These are phyloP conservation scores for Globisporangium nagaii DNA, from an alignment of 352 stramenopile genomes.

Conservation along the genomic window DNA sequence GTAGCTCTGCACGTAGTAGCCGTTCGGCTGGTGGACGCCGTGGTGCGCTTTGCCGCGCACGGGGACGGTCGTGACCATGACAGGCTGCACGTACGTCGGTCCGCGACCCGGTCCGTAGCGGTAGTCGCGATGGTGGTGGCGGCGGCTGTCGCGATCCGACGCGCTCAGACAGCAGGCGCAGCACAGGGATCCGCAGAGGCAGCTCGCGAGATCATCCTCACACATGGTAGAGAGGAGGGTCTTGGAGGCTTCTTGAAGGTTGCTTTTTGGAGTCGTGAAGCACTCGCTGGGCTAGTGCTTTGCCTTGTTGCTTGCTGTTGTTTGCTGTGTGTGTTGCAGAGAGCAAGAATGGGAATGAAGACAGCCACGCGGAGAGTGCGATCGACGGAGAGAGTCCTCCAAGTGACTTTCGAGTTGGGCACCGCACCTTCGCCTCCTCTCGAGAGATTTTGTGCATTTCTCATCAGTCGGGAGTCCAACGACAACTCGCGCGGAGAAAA, in stretches of 20 bases:
- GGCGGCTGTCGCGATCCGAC: slow-evolving; percentile 12
- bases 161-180: slow-evolving; percentile 12
- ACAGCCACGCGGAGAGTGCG: not conserved
- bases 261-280: not conserved
- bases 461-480: slow-evolving; percentile 8
- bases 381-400: not conserved
- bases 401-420: too few relatives aligned
- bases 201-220: slow-evolving; percentile 26
- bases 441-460: not conserved
- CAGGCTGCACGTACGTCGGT: slow-evolving; percentile 32
- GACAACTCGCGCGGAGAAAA: not conserved
- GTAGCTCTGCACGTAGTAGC: slow-evolving; percentile 9
- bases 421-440: not conserved
- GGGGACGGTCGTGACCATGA: slow-evolving; percentile 14
- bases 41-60: not conserved
- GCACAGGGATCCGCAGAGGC: slow-evolving; percentile 24
- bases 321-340: not conserved
- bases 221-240: slow-evolving; percentile 6
- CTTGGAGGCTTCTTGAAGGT: slow-evolving; percentile 1
- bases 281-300: too few relatives aligned
- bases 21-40: slow-evolving; percentile 2
- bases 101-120: slow-evolving; percentile 5
- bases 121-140: slow-evolving; percentile 2
- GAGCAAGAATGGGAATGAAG: not conserved
- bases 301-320: not conserved